phyloP scores from a whole-genome alignment of 139 green algal genomes.

The Diplosphaera chodatii region DNA sequence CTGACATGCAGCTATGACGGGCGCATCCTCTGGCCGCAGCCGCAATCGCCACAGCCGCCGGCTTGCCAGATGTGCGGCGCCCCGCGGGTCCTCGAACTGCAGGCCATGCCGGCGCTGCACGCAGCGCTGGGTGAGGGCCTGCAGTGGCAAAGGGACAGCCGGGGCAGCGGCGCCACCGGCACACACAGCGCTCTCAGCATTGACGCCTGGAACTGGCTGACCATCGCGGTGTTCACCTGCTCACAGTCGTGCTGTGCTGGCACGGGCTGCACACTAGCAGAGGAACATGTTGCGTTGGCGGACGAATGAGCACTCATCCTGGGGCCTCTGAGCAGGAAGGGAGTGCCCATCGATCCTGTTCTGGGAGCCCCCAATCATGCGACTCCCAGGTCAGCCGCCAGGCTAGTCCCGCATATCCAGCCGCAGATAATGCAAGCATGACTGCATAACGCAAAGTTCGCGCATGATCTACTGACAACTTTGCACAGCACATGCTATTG shows the following conservation, averaged over 20 bases:
- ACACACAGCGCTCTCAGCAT: background rate
- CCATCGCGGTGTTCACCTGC: slow-evolving; percentile 51
- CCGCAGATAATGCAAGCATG: too few species aligned
- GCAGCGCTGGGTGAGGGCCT: background rate
- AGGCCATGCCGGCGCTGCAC: slow-evolving; percentile 52
- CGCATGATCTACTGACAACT: too few species aligned
- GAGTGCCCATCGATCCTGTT: too few species aligned
- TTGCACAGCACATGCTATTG: too few species aligned
- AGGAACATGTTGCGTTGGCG: slow-evolving; percentile 36
- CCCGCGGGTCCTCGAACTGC: slow-evolving; percentile 45
- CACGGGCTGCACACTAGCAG: slow-evolving; percentile 4
- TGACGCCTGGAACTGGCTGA: slow-evolving; percentile 56
- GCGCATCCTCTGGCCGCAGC: slow-evolving; percentile 32
- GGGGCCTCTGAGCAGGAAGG: too few species aligned
- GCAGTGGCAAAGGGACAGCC: background rate
- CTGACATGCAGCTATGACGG: slow-evolving; percentile 36
- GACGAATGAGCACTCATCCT: slow-evolving; percentile 43
- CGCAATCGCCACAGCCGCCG: background rate
- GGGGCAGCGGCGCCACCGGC: background rate
- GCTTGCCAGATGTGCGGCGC: slow-evolving; percentile 35
- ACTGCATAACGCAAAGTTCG: too few species aligned
- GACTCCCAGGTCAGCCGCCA: too few species aligned
- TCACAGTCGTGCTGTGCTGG: background rate
- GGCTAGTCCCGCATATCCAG: too few species aligned
- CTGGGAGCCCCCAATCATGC: too few species aligned